Percentiles rank a stretch among this genome's conserved stretches.
These are phyloP conservation scores for Kodamaea laetipori DNA, from an alignment of 805 yeast genomes.

Conservation along the genomic window DNA sequence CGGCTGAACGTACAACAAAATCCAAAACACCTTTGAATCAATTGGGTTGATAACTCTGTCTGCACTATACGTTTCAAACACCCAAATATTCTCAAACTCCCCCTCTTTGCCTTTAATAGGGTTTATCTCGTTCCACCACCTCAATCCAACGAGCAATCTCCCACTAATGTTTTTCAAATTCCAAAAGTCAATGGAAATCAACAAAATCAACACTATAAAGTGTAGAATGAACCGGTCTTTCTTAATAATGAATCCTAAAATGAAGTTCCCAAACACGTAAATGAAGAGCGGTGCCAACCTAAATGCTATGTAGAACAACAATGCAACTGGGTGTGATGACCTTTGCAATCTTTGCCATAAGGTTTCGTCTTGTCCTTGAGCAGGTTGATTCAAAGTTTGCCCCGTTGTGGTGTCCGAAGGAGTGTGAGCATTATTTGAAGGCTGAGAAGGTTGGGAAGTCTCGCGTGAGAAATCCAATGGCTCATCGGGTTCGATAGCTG, in stretches of 20 bases:
- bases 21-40: constrained; percentile 89
- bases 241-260: constrained; percentile 48
- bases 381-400: neutral
- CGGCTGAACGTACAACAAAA: constrained; percentile 73
- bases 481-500: constrained; percentile 34
- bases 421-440: constrained; percentile 1
- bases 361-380: neutral
- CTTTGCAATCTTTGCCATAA: constrained; percentile 44
- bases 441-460: neutral
- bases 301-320: constrained; percentile 62
- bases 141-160: constrained; percentile 81
- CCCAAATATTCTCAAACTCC: constrained; percentile 69
- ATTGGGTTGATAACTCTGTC: constrained; percentile 78
- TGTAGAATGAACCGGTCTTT: constrained; percentile 59
- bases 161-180: constrained; percentile 90
- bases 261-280: constrained; percentile 70
- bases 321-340: constrained; percentile 83
- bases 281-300: constrained; percentile 63
- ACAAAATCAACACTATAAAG: constrained; percentile 74
- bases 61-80: constrained; percentile 83
- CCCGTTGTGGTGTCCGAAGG: neutral
- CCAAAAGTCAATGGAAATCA: constrained; percentile 92
- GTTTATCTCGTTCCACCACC: constrained; percentile 92
- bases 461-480: constrained; percentile 9
- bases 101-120: constrained; percentile 52